Conservation (phyloP, 352 stramenopile genomes). For the Pythium utonaiense region DNA sequence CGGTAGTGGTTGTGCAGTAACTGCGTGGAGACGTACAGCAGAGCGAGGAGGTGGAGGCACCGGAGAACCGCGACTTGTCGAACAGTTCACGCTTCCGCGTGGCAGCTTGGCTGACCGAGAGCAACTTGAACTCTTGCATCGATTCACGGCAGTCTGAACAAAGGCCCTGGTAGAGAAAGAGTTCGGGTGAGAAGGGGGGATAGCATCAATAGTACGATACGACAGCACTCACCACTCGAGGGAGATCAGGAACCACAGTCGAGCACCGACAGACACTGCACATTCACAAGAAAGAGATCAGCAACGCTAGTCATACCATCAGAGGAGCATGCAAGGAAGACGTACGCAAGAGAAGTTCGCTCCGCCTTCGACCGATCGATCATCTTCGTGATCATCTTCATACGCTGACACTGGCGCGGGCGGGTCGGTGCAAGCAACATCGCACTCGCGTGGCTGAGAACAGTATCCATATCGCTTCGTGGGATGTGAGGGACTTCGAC, state of each 20-base stretch:
- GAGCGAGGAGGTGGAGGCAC: conserved; percentile 12
- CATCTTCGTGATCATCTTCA: conserved; percentile 49
- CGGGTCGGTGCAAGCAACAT: conserved; percentile 40
- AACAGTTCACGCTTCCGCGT: conserved; percentile 1
- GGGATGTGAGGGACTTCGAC: conserved; percentile 38
- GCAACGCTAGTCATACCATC: neutral
- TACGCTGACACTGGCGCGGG: conserved; percentile 41
- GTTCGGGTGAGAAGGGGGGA: neutral
- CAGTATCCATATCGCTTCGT: conserved; percentile 5
- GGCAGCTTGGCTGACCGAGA: conserved; percentile 26
- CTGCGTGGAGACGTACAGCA: conserved; percentile 11
- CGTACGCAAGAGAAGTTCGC: conserved; percentile 44
- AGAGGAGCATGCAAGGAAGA: conserved; percentile 11
- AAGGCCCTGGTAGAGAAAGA: conserved; percentile 36
- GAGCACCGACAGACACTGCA: conserved; percentile 55
- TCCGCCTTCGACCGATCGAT: conserved; percentile 58
- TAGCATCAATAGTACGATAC: too few relatives aligned
- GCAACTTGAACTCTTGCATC: conserved; percentile 50
- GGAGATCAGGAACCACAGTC: conserved; percentile 37
- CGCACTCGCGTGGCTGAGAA: conserved; percentile 15
- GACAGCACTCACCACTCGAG: conserved; percentile 34
- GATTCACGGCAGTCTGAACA: conserved; percentile 47
- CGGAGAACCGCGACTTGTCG: conserved; percentile 6
- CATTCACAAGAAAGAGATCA: neutral
- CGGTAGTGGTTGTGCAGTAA: too few relatives aligned